These are phyloP conservation scores for Rhynchospora breviuscula DNA, from an alignment of 176 grass and related monocot genomes.

Conservation along the genomic window DNA sequence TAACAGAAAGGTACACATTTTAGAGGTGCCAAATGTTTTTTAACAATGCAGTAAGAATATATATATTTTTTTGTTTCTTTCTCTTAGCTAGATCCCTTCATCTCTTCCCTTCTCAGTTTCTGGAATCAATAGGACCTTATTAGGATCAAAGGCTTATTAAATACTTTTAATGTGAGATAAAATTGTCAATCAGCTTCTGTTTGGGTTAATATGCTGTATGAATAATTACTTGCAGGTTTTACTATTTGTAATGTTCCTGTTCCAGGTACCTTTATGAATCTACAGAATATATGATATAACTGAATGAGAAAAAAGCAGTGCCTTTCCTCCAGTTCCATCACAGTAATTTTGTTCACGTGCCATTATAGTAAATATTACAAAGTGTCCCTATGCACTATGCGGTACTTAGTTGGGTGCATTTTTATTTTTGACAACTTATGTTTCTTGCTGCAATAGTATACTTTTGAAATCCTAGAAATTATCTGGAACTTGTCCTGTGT, in stretches of 20 bases:
- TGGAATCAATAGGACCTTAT: neutral
- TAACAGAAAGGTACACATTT: slow-evolving; percentile 64
- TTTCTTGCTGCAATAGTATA: neutral
- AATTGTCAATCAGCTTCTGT: neutral
- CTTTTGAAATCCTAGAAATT: neutral
- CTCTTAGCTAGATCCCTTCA: neutral
- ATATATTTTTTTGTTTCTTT: neutral
- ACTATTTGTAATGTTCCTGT: neutral
- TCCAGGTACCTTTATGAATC: neutral
- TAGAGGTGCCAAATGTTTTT: neutral
- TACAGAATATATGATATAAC: neutral
- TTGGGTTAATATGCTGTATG: neutral
- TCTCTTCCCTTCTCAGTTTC: neutral
- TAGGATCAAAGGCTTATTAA: neutral
- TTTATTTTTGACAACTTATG: neutral
- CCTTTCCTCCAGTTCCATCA: neutral
- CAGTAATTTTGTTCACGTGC: neutral
- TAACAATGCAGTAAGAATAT: neutral
- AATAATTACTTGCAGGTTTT: neutral
- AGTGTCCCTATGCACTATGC: neutral
- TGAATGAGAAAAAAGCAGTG: neutral
- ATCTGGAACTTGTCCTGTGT: neutral
- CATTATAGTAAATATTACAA: neutral
- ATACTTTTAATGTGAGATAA: neutral
- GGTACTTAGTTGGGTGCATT: neutral